Conservation (phyloP, 2,329 filamentous ascomycete genomes). For the Incumbomyces delicatus region DNA sequence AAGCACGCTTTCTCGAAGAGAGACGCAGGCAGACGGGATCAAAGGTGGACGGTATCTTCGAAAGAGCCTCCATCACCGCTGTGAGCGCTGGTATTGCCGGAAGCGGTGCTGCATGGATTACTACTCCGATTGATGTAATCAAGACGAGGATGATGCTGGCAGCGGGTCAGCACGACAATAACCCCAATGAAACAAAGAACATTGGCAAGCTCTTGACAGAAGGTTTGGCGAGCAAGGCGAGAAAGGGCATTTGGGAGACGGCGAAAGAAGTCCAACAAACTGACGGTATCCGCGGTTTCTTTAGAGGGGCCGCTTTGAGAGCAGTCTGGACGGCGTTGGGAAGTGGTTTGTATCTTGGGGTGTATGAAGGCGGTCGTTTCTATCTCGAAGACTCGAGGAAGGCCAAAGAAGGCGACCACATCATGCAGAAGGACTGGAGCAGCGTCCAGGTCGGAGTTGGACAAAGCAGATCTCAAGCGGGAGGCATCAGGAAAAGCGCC, state of each 20-base stretch:
- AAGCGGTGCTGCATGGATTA: slow-evolving; percentile 65
- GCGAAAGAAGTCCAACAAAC: slow-evolving; percentile 55
- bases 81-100: slow-evolving; percentile 65
- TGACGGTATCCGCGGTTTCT: slow-evolving; percentile 63
- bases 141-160: slow-evolving; percentile 84
- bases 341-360: slow-evolving; percentile 73
- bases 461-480: slow-evolving; percentile 19
- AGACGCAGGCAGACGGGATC: slow-evolving; percentile 27
- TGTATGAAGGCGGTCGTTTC: slow-evolving; percentile 70
- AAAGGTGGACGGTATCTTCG: slow-evolving; percentile 41
- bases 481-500: slow-evolving; percentile 20
- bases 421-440: slow-evolving; percentile 19
- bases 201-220: slow-evolving; percentile 5
- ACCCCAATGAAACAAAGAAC: slow-evolving; percentile 11
- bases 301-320: slow-evolving; percentile 61
- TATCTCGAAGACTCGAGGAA: slow-evolving; percentile 38
- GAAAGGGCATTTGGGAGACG: slow-evolving; percentile 47
- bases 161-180: slow-evolving; percentile 31
- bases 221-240: slow-evolving; percentile 18
- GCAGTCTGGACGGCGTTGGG: slow-evolving; percentile 73
- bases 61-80: slow-evolving; percentile 63
- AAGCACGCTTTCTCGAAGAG: slow-evolving; percentile 41
- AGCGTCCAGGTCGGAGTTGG: slow-evolving; percentile 21
- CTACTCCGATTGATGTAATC: slow-evolving; percentile 79
- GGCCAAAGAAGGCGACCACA: slow-evolving; percentile 14